These are phyloP conservation scores for Chrysanthemum lavandulifolium DNA, from an alignment of 129 eudicot species.

Conservation along the genomic window DNA sequence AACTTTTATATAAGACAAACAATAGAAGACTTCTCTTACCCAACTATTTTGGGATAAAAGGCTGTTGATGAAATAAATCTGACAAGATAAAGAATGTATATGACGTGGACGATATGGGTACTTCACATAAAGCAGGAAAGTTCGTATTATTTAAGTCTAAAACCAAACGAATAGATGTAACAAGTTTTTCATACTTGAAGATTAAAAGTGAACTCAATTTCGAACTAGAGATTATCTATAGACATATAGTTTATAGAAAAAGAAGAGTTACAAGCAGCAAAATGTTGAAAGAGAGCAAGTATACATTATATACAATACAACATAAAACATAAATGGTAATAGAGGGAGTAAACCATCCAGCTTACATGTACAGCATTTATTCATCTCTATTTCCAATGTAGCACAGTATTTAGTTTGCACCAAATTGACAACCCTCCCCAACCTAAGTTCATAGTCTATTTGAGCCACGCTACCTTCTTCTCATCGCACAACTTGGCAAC, in stretches of 20 bases:
- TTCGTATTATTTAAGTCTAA: conserved; percentile 1
- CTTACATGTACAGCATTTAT: too few relatives aligned
- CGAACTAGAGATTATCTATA: neutral
- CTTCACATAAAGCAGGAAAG: neutral
- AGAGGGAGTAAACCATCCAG: neutral
- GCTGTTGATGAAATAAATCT: conserved; percentile 9
- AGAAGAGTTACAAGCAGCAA: neutral
- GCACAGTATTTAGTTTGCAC: too few relatives aligned
- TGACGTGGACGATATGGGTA: neutral
- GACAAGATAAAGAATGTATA: neutral
- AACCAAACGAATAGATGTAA: conserved; percentile 8
- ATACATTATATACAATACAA: neutral
- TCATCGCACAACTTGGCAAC: too few relatives aligned
- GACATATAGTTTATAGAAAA: neutral
- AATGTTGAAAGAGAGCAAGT: neutral
- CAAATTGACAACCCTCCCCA: too few relatives aligned
- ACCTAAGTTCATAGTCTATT: too few relatives aligned
- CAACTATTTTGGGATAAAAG: neutral
- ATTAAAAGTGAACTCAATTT: conserved; percentile 11
- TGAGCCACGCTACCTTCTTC: too few relatives aligned
- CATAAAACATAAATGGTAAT: neutral
- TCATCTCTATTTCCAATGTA: too few relatives aligned
- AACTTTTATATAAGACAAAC: neutral
- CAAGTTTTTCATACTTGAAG: neutral
- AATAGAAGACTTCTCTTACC: neutral